A percentile compares a stretch with the other conserved stretches of the same genome.
These are phyloP conservation scores for Extremus antarcticus DNA, from an alignment of 495 filamentous ascomycete species.

Conservation along the genomic window DNA sequence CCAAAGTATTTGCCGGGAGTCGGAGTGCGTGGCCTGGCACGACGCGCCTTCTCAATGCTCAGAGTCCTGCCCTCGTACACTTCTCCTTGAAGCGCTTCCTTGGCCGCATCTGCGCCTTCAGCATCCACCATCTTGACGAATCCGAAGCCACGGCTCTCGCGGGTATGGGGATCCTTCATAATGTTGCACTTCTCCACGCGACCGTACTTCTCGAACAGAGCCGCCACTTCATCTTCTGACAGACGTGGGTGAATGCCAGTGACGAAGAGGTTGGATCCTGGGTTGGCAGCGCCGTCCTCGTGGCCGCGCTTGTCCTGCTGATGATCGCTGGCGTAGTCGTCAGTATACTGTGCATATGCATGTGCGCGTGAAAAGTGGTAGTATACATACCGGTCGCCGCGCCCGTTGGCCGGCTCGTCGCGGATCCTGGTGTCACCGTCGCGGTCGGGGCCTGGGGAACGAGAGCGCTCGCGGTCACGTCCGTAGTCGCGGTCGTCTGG, in stretches of 20 bases:
- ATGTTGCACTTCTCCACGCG: conserved; percentile 98
- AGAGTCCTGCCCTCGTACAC: conserved; percentile 89
- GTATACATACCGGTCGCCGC: conserved; percentile 58
- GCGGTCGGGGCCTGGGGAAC: conserved; percentile 66
- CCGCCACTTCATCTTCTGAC: conserved; percentile 78
- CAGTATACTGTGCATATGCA: neutral
- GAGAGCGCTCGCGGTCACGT: conserved; percentile 73
- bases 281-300: conserved; percentile 74
- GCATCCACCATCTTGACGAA: conserved; percentile 97
- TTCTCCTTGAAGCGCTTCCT: conserved; percentile 91
- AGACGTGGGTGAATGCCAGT: conserved; percentile 96
- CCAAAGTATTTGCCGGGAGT: conserved; percentile 99
- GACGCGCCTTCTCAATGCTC: conserved; percentile 97
- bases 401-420: conserved; percentile 47
- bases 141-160: conserved; percentile 96
- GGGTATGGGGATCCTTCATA: conserved; percentile 96
- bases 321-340: conserved; percentile 1
- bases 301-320: conserved; percentile 38
- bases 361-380: conserved; percentile 15
- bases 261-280: conserved; percentile 96
- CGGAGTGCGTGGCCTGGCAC: conserved; percentile 84
- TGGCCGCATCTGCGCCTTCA: conserved; percentile 90
- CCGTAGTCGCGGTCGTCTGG: conserved; percentile 27
- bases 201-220: conserved; percentile 96
- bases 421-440: conserved; percentile 37